Conservation (phyloP, 352 stramenopile genomes). For the Pythium aquatile region DNA sequence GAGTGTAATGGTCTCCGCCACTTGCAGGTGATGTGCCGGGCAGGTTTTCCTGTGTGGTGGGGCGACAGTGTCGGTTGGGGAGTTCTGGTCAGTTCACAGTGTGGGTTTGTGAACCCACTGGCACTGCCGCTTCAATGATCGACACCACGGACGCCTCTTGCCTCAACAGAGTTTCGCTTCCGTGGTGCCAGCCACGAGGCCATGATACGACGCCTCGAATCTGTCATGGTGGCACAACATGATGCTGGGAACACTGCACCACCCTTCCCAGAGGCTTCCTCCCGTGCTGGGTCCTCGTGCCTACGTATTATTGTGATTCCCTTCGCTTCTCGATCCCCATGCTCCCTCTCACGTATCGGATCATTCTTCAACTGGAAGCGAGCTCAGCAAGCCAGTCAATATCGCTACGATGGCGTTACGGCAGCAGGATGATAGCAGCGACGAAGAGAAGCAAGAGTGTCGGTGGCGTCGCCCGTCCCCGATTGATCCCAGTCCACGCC, state of each 20-base stretch:
- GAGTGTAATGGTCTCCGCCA: neutral
- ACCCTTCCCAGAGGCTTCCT: neutral
- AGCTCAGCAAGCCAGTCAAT: neutral
- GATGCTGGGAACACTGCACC: neutral
- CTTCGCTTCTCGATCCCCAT: too few species aligned
- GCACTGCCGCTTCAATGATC: neutral
- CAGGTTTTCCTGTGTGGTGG: too few species aligned
- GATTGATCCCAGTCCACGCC: slow-evolving; percentile 2
- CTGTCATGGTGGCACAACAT: neutral
- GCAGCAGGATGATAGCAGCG: neutral
- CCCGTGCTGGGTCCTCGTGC: neutral
- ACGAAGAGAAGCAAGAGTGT: slow-evolving; percentile 19
- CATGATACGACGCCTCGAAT: neutral
- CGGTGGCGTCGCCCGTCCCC: slow-evolving; percentile 7
- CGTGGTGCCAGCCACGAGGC: neutral
- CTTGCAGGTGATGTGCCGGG: neutral
- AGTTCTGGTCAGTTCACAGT: neutral
- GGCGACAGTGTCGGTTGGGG: neutral
- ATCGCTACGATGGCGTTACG: neutral
- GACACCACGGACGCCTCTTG: too few species aligned
- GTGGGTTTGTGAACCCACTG: neutral
- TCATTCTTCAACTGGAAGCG: neutral
- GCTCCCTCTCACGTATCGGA: neutral
- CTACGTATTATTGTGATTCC: too few species aligned
- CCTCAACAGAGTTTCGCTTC: neutral